A percentile compares a stretch with the other conserved stretches of the same genome.
phyloP scores from a whole-genome alignment of 352 stramenopile genomes.

The Thraustotheca clavata region DNA sequence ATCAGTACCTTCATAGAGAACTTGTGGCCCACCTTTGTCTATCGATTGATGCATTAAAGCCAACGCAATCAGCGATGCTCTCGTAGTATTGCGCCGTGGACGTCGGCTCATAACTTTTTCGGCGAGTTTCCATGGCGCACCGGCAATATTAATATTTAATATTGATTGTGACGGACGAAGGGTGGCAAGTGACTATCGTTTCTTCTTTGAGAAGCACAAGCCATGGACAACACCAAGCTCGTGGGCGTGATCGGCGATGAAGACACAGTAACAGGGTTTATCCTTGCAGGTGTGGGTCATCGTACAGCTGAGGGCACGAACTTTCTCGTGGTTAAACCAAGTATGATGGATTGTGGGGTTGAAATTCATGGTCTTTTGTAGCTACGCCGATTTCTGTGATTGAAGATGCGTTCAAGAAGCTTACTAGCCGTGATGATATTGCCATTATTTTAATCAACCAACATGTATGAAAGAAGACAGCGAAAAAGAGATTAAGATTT shows the following conservation, averaged over 20 bases:
- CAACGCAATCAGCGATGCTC: constrained; percentile 14
- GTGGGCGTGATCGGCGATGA: constrained; percentile 87
- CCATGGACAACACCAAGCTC: constrained; percentile 69
- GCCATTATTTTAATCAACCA: constrained; percentile 99
- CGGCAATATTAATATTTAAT: too few relatives aligned
- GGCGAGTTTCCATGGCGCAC: constrained; percentile 12
- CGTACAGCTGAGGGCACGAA: constrained; percentile 92
- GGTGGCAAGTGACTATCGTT: constrained; percentile 2
- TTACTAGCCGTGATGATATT: constrained; percentile 93
- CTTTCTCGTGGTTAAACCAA: constrained; percentile 95
- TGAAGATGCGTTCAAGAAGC: constrained; percentile 88
- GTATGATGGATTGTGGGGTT: constrained; percentile 34
- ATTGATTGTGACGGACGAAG: not conserved
- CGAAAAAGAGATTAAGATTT: not conserved
- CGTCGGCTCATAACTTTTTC: constrained; percentile 7
- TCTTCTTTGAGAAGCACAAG: constrained; percentile 34
- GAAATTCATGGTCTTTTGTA: constrained; percentile 22
- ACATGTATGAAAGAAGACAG: constrained; percentile 55
- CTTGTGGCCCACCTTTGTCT: not conserved
- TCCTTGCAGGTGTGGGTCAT: constrained; percentile 94
- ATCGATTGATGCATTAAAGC: constrained; percentile 9
- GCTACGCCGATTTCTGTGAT: constrained; percentile 85
- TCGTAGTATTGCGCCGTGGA: constrained; percentile 20
- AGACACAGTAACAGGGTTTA: constrained; percentile 98
- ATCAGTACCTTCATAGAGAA: not conserved